Conservation (phyloP, 371 early-diverging fungal species). For the Syncephalastrum sp. region DNA sequence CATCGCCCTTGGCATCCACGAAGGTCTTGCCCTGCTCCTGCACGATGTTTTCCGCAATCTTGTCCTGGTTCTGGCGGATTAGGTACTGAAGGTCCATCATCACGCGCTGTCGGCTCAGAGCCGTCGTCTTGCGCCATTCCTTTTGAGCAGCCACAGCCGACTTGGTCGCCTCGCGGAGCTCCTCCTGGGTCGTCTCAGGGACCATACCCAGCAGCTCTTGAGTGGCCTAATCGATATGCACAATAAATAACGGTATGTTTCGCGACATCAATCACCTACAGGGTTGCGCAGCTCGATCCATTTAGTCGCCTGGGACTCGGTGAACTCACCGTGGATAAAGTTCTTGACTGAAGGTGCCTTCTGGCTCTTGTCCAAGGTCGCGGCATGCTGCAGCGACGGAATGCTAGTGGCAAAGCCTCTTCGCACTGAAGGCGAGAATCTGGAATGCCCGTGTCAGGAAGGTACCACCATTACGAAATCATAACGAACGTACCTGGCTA, state of each 20-base stretch:
- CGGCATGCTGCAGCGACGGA: conserved; percentile 36
- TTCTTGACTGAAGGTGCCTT: conserved; percentile 67
- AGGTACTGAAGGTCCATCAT: conserved; percentile 92
- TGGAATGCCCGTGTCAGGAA: conserved; percentile 1
- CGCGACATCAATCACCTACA: conserved; percentile 42
- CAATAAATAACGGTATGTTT: neutral
- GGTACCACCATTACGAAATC: neutral
- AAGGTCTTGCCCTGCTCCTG: conserved; percentile 95
- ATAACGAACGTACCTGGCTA: conserved; percentile 2
- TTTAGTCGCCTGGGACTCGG: conserved; percentile 82
- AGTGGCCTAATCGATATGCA: conserved; percentile 67
- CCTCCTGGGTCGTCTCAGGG: conserved; percentile 87
- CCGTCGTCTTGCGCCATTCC: conserved; percentile 85
- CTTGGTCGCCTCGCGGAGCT: conserved; percentile 81
- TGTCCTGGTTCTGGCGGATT: conserved; percentile 82
- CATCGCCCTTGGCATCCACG: conserved; percentile 91
- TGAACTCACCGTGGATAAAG: conserved; percentile 91
- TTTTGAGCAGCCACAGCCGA: conserved; percentile 80
- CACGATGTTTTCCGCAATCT: conserved; percentile 84
- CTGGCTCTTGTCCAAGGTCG: conserved; percentile 19
- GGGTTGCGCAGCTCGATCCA: conserved; percentile 94
- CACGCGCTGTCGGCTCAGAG: conserved; percentile 83
- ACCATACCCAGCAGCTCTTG: conserved; percentile 89
- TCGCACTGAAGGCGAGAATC: conserved; percentile 8
- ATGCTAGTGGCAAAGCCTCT: conserved; percentile 42